phyloP scores from a whole-genome alignment of 495 filamentous ascomycete genomes.

The Zalerion maritima region DNA sequence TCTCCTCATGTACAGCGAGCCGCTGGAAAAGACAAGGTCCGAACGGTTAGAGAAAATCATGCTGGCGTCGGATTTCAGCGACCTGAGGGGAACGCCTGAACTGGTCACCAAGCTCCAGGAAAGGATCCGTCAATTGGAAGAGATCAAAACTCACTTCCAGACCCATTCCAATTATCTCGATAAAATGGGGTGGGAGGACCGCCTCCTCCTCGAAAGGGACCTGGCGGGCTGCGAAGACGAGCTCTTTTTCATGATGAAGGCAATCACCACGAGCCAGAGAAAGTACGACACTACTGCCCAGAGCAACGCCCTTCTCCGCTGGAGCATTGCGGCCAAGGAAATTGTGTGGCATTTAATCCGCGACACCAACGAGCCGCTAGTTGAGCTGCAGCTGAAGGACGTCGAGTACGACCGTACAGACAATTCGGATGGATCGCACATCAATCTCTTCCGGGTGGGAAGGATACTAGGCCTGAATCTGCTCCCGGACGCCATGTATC shows the following conservation, averaged over 20 bases:
- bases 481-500: constrained; percentile 80
- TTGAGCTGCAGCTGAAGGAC: constrained; percentile 82
- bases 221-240: constrained; percentile 86
- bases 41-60: constrained; percentile 96
- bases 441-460: constrained; percentile 77
- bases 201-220: constrained; percentile 73
- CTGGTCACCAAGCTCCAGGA: constrained; percentile 86
- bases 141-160: constrained; percentile 94
- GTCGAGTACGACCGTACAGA: constrained; percentile 87
- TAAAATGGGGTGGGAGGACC: constrained; percentile 80
- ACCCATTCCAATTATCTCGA: constrained; percentile 80
- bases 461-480: constrained; percentile 76
- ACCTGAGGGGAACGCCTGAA: constrained; percentile 82
- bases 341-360: constrained; percentile 94
- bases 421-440: constrained; percentile 91
- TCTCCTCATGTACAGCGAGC: constrained; percentile 86
- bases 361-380: constrained; percentile 72
- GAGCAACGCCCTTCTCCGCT: constrained; percentile 65
- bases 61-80: constrained; percentile 98
- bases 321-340: constrained; percentile 80
- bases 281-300: constrained; percentile 64
- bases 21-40: constrained; percentile 83
- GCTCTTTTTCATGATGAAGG: constrained; percentile 99
- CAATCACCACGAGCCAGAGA: constrained; percentile 88
- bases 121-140: constrained; percentile 82